Base-by-base conservation (phyloP, 257 asterid genomes). In the Solanum phureja region DNA sequence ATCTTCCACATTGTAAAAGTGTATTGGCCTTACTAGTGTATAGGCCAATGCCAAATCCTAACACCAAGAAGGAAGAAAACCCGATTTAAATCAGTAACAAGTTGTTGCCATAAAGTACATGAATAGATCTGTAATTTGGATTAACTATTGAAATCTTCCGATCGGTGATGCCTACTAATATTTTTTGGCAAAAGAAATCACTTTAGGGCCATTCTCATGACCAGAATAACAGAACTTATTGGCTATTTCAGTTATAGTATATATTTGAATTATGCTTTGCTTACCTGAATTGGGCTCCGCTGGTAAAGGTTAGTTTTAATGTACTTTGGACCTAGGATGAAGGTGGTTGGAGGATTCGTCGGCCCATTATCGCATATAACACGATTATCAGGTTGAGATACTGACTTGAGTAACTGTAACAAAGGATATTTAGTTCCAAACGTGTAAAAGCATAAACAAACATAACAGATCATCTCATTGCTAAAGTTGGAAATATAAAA, bases 31-130 rank as follows among this genome's bases (percentile, higher is more conserved):
- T 44, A 84, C 33, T 29, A 90, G 68, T 29, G 46, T 21, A 1
- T 81, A 87, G 29, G 93, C 91, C 87, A 92, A 29, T 10, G 90
- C 87, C 87, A 83, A 81, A 88, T 90, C 92, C 92, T 90, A 72
- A n/a, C 23, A 71, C 29, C 21, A 74, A 74, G 10, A 62, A 24
- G 18, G 24, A 73, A 29, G 27, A 42, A 9, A 68, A 68, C 7
- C 9, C 21, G 5, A 27, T 27, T 68, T 27, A 27, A 24, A 27
- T 68, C 37, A 68, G 21, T 68, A 11, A 8, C 35, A 27, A 68
- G 74, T 68, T 1, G 74, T 24, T 1, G 74, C 74, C 8, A 2
- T 29, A 1, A 68, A 68, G 75, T 68, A 12, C 75, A 5, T 68
- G 18, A 24, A 29, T 29, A 29, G 9, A 66, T 66, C 73, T 66